Base-by-base conservation (phyloP, 2,329 filamentous ascomycete genomes). In the Nigrospora oryzae region DNA sequence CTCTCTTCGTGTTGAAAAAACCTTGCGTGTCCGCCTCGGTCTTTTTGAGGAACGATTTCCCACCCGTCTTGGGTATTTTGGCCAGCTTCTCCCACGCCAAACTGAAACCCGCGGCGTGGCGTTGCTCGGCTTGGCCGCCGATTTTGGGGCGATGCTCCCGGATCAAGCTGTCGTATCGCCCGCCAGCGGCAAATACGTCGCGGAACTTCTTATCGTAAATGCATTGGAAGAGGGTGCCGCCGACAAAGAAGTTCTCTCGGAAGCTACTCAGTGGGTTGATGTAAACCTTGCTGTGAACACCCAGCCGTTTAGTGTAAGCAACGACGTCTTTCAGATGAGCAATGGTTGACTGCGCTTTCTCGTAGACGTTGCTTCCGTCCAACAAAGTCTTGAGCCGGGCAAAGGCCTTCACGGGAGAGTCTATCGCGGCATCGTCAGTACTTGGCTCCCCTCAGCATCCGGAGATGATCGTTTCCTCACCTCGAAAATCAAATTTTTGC, bases 101-200 rank as follows among this genome's bases (percentile, higher is more conserved):
- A 57, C 89, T 94, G 59, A 97, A 91, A 1, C 94, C 93, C 11
- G 97, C 93, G 5, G 89, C 91, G 59, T 94, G 88, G 16, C 81
- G 79, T 55, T 83, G 81, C 45, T 79, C 73, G 37, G 77, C 70
- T 46, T 76, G 77, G 19, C 73, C 75, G 36, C 79, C 73, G 36
- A 81, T 77, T 51, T 81, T 84, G 5, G 86, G 86, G 10, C 83
- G 79, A 57, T 94, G 86, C 49, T 94, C 86, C 59, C 83, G 82
- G 51, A 98, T 91, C 16, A 98, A 69, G 40, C 81, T 81, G 61
- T 98, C 94, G 60, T 98, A 98, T 40, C 93, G 81, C 3, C 93
- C 93, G 42, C 94, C 93, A 31, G 90, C 93, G 6, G 91, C 93
- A 57, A 97, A 89, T 0, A 97, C 87, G 53, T 93, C 85, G 54